Conservation (phyloP, 345 rosid species). For the Nasturtium officinale region DNA sequence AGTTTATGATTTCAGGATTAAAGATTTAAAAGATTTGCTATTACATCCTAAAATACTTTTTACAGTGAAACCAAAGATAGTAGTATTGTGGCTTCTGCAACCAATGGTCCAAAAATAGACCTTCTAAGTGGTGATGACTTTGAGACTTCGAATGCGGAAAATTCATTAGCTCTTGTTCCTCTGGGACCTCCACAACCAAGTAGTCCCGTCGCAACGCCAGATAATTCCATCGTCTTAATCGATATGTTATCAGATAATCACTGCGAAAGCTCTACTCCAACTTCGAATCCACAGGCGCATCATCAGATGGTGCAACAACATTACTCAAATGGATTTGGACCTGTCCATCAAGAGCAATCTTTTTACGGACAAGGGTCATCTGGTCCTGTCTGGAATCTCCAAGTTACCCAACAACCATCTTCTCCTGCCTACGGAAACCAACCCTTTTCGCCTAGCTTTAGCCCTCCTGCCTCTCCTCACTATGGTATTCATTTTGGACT, state of each 20-base stretch:
- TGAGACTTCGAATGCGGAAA: conserved; percentile 31
- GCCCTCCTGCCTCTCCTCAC: conserved; percentile 40
- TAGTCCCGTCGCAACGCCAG: conserved; percentile 57
- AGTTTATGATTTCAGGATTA: background rate
- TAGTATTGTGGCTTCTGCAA: conserved; percentile 61
- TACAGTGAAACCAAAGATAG: conserved; percentile 35
- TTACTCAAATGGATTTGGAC: conserved; percentile 53
- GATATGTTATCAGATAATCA: conserved; percentile 77
- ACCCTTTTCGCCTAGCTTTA: conserved; percentile 42
- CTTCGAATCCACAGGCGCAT: conserved; percentile 24
- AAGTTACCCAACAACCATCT: conserved; percentile 57
- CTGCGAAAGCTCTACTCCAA: conserved; percentile 42
- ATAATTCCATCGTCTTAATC: conserved; percentile 81
- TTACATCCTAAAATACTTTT: conserved; percentile 12
- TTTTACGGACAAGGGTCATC: conserved; percentile 51
- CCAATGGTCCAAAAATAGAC: conserved; percentile 79
- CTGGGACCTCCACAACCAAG: conserved; percentile 66
- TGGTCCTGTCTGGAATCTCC: conserved; percentile 79
- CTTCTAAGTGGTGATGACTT: conserved; percentile 77
- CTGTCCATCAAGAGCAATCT: conserved; percentile 58
- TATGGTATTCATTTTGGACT: conserved; percentile 31
- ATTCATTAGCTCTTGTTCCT: conserved; percentile 72
- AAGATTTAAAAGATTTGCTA: background rate
- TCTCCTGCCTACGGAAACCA: conserved; percentile 72
- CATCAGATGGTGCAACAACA: conserved; percentile 37